Evolutionary conservation across 192 early-diverging fungal species (phyloP).

Genomic region (Diversispora epigaea): DNA sequence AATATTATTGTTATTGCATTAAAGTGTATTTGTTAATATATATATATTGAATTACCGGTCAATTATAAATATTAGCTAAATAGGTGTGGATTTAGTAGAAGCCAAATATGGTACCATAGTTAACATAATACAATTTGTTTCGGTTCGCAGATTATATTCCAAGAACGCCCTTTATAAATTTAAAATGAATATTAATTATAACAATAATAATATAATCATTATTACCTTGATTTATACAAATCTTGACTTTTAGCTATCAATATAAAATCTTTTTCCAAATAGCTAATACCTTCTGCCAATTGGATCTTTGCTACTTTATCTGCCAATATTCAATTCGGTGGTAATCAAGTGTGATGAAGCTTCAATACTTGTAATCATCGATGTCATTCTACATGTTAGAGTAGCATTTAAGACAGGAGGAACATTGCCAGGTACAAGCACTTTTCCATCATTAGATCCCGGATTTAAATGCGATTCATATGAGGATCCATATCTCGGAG

Average conservation of each 20-base stretch:
- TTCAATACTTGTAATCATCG: slow-evolving; percentile 40
- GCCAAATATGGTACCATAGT: slow-evolving; percentile 48
- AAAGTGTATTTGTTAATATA: background rate
- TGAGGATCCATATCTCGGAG: slow-evolving; percentile 39
- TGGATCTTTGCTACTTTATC: slow-evolving; percentile 20
- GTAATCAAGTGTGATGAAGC: slow-evolving; percentile 50
- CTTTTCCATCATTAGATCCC: slow-evolving; percentile 14
- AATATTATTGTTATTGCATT: background rate
- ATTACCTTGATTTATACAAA: slow-evolving; percentile 38
- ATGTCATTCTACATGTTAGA: slow-evolving; percentile 33
- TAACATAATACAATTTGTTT: slow-evolving; percentile 37
- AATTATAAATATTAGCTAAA: too few species aligned
- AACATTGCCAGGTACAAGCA: background rate
- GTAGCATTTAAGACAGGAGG: background rate
- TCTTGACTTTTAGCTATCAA: slow-evolving; percentile 37
- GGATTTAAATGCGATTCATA: background rate
- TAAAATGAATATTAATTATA: background rate
- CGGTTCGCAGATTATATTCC: slow-evolving; percentile 39
- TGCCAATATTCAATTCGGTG: slow-evolving; percentile 28
- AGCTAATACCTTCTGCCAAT: slow-evolving; percentile 30
- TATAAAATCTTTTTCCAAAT: slow-evolving; percentile 46
- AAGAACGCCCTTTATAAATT: slow-evolving; percentile 28
- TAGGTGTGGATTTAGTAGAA: slow-evolving; percentile 10
- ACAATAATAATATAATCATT: background rate
- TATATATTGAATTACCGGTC: background rate